Percentiles rank a stretch among this genome's conserved stretches.
phyloP scores from a whole-genome alignment of 2,329 filamentous ascomycete genomes.

The Aureobasidium uvarum region DNA sequence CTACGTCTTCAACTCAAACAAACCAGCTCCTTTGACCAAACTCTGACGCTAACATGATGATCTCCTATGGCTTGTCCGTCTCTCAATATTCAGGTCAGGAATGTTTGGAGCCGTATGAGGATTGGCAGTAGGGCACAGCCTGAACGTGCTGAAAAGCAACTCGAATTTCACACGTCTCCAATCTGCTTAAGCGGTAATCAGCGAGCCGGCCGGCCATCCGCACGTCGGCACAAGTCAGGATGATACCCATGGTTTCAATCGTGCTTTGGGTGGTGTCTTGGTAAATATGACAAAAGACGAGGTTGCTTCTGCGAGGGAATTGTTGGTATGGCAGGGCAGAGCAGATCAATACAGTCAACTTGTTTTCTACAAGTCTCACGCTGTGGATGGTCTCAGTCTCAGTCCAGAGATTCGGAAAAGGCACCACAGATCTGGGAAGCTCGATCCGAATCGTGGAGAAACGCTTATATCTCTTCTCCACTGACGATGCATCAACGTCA shows the following conservation, averaged over 20 bases:
- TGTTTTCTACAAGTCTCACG: neutral
- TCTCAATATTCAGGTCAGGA: neutral
- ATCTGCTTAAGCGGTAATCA: neutral
- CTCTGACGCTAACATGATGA: neutral
- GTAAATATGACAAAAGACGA: no score
- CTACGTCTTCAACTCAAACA: constrained; percentile 38
- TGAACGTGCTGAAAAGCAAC: neutral
- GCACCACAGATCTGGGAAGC: neutral
- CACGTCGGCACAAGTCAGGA: neutral
- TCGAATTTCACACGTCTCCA: neutral
- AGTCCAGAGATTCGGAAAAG: neutral
- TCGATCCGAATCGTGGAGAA: constrained; percentile 5
- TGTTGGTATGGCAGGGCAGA: no score
- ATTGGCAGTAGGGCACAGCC: neutral
- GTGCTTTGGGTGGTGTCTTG: no score
- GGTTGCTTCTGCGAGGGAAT: no score
- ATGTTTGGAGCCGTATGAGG: no score
- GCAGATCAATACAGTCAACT: neutral
- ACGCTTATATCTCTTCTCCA: neutral
- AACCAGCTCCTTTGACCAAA: neutral
- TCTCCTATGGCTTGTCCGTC: neutral
- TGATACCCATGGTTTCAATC: no score
- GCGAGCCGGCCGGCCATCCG: neutral
- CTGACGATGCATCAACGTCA: constrained; percentile 12
- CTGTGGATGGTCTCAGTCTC: neutral